Conservation (phyloP, 2,329 filamentous ascomycete species). For the Colletotrichum sp. region DNA sequence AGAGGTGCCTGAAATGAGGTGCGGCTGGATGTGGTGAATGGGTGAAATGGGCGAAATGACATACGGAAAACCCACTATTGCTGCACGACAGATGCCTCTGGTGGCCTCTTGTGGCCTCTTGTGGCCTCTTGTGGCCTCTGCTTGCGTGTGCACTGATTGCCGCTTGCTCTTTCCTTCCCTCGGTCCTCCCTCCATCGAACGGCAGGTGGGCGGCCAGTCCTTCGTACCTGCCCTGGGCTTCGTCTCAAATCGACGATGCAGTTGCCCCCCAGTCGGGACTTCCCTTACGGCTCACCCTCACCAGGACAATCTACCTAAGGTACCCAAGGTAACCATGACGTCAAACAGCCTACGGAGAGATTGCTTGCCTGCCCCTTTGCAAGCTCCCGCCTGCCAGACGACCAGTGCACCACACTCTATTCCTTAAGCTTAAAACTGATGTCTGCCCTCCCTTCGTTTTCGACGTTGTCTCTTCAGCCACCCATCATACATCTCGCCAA, state of each 20-base stretch:
- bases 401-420: neutral
- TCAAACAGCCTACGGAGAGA: neutral
- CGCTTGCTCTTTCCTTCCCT: neutral
- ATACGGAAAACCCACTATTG: neutral
- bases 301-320: neutral
- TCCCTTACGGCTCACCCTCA: neutral
- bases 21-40: neutral
- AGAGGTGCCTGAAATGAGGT: neutral
- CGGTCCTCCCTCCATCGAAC: neutral
- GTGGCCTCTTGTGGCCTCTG: neutral
- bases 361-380: neutral
- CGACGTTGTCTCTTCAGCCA: neutral
- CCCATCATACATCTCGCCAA: conserved; percentile 12
- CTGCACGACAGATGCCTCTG: neutral
- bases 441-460: neutral
- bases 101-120: neutral
- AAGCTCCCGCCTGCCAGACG: neutral
- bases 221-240: neutral
- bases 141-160: neutral
- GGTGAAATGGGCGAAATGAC: neutral
- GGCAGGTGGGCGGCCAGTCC: neutral
- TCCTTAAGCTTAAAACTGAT: conserved; percentile 9
- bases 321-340: neutral
- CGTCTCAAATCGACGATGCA: conserved; percentile 6
- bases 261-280: neutral